Evolutionary conservation across 768 basidiomycete species (phyloP), one percentile per base, ranked within the genome.

Genomic region (Phanerochaete sordida): DNA sequence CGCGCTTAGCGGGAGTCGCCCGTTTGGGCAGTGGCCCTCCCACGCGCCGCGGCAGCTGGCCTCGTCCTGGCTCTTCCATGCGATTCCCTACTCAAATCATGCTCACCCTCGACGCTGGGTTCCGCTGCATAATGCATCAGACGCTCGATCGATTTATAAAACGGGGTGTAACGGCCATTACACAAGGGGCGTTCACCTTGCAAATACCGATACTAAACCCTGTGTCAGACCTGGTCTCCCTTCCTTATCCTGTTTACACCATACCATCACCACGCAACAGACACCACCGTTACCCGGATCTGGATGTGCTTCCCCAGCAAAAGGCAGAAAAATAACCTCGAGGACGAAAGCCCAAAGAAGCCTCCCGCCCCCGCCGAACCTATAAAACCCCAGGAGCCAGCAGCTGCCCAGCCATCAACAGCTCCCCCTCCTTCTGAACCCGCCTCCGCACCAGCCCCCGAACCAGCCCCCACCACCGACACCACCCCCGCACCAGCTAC

Each of bases 231-330:
- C 48, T 39, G 47, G 44, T 33, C 33, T 47, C 56, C 28, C 13
- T 46, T 5, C 46, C 56, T 47, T 48, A 31, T 26, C 26, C 57
- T 26, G 16, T 31, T 57, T 15, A 47, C n/a, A 33, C 57, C 46
- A 37, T 37, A 33, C 57, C 46, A 37, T 37, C 43, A 45, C 33
- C 26, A 19, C 53, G 19, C 39, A 19, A 43, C 4, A 43, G 4
- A 11, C 39, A 43, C 39, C 49, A 28, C 50, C 33, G 43, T 13
- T 37, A 35, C 12, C n/a, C 57, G 27, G 5, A 59, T 45, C 46
- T 19, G 55, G 54, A 61, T 61, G 55, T 61, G 60, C 46, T 61
- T 61, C 53, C 60, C 60, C 37, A 39, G 60, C 30, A 61, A 61
- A 55, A 55, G 60, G 23, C 55, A 56, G 48, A 61, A 61, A 46